Base-by-base conservation (phyloP, 1,284 basidiomycete genomes). In the Microbotryum saponariae region DNA sequence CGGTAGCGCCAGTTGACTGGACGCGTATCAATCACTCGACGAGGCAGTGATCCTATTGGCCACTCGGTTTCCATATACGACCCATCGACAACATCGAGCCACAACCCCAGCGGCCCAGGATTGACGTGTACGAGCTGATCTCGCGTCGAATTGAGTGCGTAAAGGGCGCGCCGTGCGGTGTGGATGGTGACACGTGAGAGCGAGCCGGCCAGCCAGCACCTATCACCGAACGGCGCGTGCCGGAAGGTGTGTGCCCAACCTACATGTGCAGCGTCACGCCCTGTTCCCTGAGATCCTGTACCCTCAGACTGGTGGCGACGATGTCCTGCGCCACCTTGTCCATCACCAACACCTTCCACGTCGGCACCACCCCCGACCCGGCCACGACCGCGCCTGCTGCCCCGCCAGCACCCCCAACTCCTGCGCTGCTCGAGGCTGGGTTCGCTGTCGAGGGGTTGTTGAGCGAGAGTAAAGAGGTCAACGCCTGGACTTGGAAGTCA, bases 191-290 rank as follows among this genome's bases (percentile, higher is more conserved):
- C 37, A 42, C 37, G 37, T 42, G 37, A 42, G 37, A 42, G 37
- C 12, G 37, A 42, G 37, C 37, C 14, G 6, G 37, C 37, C 31
- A 9, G 31, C 31, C 31, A 31, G 31, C 31, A 31, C 31, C 7
- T 42, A 6, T 42, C 37, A 18, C 14, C 12, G 37, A 42, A 42
- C 16, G 14, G 37, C 37, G 37, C 16, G 37, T 42, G 12, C 8
- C 31, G 31, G 6, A 2, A 31, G 31, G 31, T 42, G 37, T 42
- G 37, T 42, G 37, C 14, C 37, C 37, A 72, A 82, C 84, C 72
- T 75, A 91, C 92, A 97, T 91, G 78, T 98, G 96, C 59, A 98
- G 79, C 6, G 94, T 99, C 51, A 99, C 91, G 37, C 96, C 96
- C 58, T 91, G 88, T 73, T 97, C 93, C 57, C 96, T 82, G 63